These are phyloP conservation scores for Colletotrichum sublineola DNA, from an alignment of 2,329 filamentous ascomycete genomes.

Conservation along the genomic window DNA sequence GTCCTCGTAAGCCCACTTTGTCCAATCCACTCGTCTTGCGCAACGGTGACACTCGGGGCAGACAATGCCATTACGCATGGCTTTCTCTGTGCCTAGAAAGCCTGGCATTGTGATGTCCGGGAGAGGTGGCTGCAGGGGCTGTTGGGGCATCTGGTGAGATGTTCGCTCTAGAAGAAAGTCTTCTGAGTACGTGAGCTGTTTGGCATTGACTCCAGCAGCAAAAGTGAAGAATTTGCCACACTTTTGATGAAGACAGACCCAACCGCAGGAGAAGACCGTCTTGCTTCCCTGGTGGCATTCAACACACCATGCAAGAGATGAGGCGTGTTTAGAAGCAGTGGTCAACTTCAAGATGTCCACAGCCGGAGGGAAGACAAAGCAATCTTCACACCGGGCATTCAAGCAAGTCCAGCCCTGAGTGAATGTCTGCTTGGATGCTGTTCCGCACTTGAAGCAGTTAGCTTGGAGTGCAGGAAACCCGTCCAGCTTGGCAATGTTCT, in stretches of 20 bases:
- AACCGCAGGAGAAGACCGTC: constrained; percentile 50
- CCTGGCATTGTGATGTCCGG: constrained; percentile 53
- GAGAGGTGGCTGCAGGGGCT: constrained; percentile 52
- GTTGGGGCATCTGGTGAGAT: constrained; percentile 55
- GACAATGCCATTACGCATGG: constrained; percentile 73
- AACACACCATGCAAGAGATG: constrained; percentile 36
- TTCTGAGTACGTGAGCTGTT: constrained; percentile 63
- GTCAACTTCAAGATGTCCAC: constrained; percentile 19
- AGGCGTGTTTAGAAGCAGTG: constrained; percentile 34
- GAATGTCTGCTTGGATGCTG: constrained; percentile 54
- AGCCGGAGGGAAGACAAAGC: constrained; percentile 27
- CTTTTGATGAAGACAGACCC: constrained; percentile 47
- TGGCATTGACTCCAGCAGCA: constrained; percentile 47
- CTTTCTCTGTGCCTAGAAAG: constrained; percentile 59
- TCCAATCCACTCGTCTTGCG: constrained; percentile 71
- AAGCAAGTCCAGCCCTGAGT: constrained; percentile 49
- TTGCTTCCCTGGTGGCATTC: constrained; percentile 57
- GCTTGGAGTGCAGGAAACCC: constrained; percentile 29
- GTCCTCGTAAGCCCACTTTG: constrained; percentile 71
- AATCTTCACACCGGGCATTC: constrained; percentile 43
- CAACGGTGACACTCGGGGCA: constrained; percentile 75
- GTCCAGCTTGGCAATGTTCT: background rate
- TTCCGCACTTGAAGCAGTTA: constrained; percentile 57
- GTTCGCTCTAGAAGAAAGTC: constrained; percentile 70
- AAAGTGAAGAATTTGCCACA: constrained; percentile 67